These are phyloP conservation scores for Penicilliopsis zonata DNA, from an alignment of 495 filamentous ascomycete species.

Conservation along the genomic window DNA sequence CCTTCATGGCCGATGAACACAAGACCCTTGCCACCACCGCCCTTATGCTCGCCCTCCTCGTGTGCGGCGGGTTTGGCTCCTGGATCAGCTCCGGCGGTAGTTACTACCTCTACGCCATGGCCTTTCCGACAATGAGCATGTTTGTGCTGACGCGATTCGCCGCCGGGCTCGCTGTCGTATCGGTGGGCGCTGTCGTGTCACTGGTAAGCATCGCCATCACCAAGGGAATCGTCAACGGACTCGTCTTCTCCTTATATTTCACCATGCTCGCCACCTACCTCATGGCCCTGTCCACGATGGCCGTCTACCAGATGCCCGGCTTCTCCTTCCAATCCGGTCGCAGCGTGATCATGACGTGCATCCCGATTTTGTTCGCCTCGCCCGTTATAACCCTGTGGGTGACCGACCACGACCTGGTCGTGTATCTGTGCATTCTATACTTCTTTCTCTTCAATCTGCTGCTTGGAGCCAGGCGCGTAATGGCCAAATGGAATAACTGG, in stretches of 20 bases:
- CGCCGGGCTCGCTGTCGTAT: slow-evolving; percentile 42
- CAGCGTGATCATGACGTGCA: slow-evolving; percentile 28
- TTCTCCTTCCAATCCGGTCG: slow-evolving; percentile 39
- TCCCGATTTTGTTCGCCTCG: slow-evolving; percentile 36
- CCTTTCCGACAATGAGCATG: slow-evolving; percentile 48
- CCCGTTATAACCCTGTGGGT: slow-evolving; percentile 32
- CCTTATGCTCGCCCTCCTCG: slow-evolving; percentile 42
- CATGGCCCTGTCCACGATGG: slow-evolving; percentile 36
- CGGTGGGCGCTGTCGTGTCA: slow-evolving; percentile 34
- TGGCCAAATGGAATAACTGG: slow-evolving; percentile 41
- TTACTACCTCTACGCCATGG: slow-evolving; percentile 49
- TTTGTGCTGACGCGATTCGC: slow-evolving; percentile 47
- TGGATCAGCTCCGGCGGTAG: slow-evolving; percentile 47
- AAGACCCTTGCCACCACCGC: slow-evolving; percentile 41
- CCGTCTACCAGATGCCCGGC: slow-evolving; percentile 44
- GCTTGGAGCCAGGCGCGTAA: slow-evolving; percentile 29
- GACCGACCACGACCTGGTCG: slow-evolving; percentile 29
- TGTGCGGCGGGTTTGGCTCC: slow-evolving; percentile 45
- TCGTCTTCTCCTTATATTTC: slow-evolving; percentile 39
- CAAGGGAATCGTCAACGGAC: slow-evolving; percentile 24
- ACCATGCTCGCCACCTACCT: slow-evolving; percentile 39
- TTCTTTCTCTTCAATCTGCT: slow-evolving; percentile 31
- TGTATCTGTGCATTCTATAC: slow-evolving; percentile 37
- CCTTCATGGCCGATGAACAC: slow-evolving; percentile 37
- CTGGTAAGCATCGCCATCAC: slow-evolving; percentile 34